Percentiles rank a stretch among this genome's conserved stretches.
phyloP scores from a whole-genome alignment of 2,329 filamentous ascomycete genomes.

The Cladosporium sp. region DNA sequence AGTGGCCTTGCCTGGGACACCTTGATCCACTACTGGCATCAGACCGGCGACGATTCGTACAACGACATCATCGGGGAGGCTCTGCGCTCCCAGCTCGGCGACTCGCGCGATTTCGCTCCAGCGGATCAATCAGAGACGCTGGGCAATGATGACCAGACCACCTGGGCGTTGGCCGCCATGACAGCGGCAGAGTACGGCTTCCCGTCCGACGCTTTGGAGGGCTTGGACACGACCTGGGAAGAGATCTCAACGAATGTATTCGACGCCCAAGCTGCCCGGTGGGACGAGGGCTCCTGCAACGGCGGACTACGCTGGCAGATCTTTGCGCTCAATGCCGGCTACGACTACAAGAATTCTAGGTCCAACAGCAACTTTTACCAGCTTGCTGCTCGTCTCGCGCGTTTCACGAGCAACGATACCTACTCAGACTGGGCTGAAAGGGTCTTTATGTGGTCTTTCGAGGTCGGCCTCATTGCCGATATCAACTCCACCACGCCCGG shows the following conservation, averaged over 20 bases:
- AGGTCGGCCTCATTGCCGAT: conserved; percentile 47
- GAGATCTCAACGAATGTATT: conserved; percentile 70
- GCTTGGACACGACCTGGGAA: conserved; percentile 63
- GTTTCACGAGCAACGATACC: conserved; percentile 39
- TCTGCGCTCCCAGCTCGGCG: conserved; percentile 55
- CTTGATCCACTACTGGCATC: conserved; percentile 64
- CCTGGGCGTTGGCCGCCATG: conserved; percentile 78
- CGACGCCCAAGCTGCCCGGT: conserved; percentile 65
- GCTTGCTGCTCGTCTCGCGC: conserved; percentile 53
- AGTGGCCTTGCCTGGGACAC: conserved; percentile 60
- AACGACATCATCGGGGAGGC: conserved; percentile 55
- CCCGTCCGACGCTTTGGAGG: conserved; percentile 50
- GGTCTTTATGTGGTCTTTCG: conserved; percentile 58
- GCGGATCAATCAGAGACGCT: conserved; percentile 23
- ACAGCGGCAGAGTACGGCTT: conserved; percentile 71
- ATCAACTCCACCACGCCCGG: neutral
- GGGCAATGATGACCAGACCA: conserved; percentile 56
- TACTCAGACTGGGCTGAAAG: conserved; percentile 62
- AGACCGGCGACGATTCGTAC: conserved; percentile 57
- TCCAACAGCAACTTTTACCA: conserved; percentile 81
- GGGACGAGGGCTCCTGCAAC: conserved; percentile 59
- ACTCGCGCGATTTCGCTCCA: conserved; percentile 57
- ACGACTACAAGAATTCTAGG: conserved; percentile 77
- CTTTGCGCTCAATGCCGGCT: conserved; percentile 67
- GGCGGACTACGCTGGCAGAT: conserved; percentile 85